Percentiles rank a stretch among this genome's conserved stretches.
Conservation (phyloP, 495 filamentous ascomycete genomes). For the Melanomma pulvis-pyrius region DNA sequence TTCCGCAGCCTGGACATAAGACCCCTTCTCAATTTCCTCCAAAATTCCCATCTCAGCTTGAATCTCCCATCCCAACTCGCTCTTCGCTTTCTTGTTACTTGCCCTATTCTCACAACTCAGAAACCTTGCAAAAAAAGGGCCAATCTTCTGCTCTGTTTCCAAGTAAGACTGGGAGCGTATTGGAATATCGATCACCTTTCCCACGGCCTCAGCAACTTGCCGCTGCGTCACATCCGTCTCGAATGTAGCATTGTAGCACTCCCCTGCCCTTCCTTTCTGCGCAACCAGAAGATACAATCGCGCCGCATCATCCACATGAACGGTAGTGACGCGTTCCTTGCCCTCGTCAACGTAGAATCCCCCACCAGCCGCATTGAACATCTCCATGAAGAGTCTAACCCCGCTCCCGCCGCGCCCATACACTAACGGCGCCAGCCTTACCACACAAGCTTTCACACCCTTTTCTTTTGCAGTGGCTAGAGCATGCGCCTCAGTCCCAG, state of each 20-base stretch:
- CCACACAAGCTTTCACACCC: slow-evolving; percentile 42
- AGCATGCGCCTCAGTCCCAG: slow-evolving; percentile 34
- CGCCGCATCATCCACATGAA: slow-evolving; percentile 52
- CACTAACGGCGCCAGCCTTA: slow-evolving; percentile 49
- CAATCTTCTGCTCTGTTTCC: slow-evolving; percentile 34
- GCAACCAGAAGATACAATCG: slow-evolving; percentile 47
- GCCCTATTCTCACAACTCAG: slow-evolving; percentile 39
- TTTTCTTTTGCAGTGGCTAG: slow-evolving; percentile 27
- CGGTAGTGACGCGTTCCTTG: slow-evolving; percentile 33
- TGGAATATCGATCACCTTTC: slow-evolving; percentile 37
- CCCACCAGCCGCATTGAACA: slow-evolving; percentile 33
- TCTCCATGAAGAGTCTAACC: slow-evolving; percentile 37
- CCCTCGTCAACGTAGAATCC: slow-evolving; percentile 38
- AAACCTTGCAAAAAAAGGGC: slow-evolving; percentile 42
- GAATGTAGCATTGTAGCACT: slow-evolving; percentile 42
- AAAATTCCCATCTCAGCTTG: slow-evolving; percentile 26
- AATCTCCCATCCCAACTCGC: slow-evolving; percentile 46
- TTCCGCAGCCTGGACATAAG: slow-evolving; percentile 14
- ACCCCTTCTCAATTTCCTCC: slow-evolving; percentile 11
- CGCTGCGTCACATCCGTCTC: slow-evolving; percentile 39
- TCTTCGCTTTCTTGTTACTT: slow-evolving; percentile 43
- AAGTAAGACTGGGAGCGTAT: slow-evolving; percentile 32
- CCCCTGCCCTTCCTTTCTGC: slow-evolving; percentile 38
- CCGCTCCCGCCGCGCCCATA: slow-evolving; percentile 51
- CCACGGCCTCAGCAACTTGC: slow-evolving; percentile 43